These are phyloP conservation scores for Zymoseptoria passerinii DNA, from an alignment of 2,329 filamentous ascomycete species.

Conservation along the genomic window DNA sequence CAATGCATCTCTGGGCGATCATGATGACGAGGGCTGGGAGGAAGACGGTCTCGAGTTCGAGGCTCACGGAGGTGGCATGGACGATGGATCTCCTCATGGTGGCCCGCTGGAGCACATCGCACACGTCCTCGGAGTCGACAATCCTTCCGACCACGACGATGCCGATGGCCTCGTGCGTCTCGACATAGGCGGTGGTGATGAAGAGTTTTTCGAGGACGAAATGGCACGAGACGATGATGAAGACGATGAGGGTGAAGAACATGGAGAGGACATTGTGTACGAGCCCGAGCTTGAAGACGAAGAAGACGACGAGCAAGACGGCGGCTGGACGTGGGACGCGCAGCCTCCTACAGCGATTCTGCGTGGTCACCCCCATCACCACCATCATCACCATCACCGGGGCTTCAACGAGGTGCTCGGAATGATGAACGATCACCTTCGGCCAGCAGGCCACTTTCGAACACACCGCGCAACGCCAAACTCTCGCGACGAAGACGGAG, in stretches of 20 bases:
- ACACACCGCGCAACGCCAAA: slow-evolving; percentile 28
- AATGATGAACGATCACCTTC: slow-evolving; percentile 16
- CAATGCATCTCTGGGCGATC: slow-evolving; percentile 39
- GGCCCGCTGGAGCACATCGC: slow-evolving; percentile 32
- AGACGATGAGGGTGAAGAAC: slow-evolving; percentile 53
- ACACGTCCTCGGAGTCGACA: slow-evolving; percentile 32
- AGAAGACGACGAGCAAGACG: slow-evolving; percentile 24
- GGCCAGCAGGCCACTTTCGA: slow-evolving; percentile 11
- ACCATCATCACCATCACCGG: slow-evolving; percentile 19
- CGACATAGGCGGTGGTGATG: slow-evolving; percentile 38
- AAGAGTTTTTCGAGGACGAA: slow-evolving; percentile 49
- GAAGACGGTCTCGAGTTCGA: slow-evolving; percentile 37
- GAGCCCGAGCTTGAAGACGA: slow-evolving; percentile 41
- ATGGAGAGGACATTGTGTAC: slow-evolving; percentile 56
- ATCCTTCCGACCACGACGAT: slow-evolving; percentile 31
- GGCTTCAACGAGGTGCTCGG: slow-evolving; percentile 23
- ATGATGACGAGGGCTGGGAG: slow-evolving; percentile 39
- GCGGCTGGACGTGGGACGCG: slow-evolving; percentile 21
- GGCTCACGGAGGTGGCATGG: slow-evolving; percentile 32
- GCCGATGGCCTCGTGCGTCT: slow-evolving; percentile 25
- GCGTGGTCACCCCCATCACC: slow-evolving; percentile 19
- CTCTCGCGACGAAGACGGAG: slow-evolving; percentile 62
- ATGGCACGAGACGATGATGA: slow-evolving; percentile 49
- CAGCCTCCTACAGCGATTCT: slow-evolving; percentile 15
- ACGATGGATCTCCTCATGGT: slow-evolving; percentile 37